Evolutionary conservation across 1,284 basidiomycete genomes (phyloP).

Genomic region (Coniophora puteana): DNA sequence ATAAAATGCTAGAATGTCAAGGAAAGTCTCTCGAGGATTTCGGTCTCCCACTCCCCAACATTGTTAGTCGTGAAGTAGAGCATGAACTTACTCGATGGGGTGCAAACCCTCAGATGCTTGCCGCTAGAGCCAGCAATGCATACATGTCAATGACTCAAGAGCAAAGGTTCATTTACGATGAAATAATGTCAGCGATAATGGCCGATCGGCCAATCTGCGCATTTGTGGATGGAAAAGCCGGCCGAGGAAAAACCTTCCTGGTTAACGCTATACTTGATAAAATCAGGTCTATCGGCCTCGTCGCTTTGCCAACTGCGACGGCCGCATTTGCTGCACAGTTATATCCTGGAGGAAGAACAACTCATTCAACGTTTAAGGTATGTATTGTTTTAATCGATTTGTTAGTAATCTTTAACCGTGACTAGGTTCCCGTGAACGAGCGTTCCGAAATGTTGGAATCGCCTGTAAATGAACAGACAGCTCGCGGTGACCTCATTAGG

Average conservation of each 20-base stretch:
- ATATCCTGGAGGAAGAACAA: slow-evolving; percentile 35
- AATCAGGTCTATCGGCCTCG: slow-evolving; percentile 21
- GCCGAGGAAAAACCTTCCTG: slow-evolving; percentile 37
- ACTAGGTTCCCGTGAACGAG: slow-evolving; percentile 34
- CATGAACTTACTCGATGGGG: slow-evolving; percentile 26
- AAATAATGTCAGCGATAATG: slow-evolving; percentile 21
- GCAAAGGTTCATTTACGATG: slow-evolving; percentile 25
- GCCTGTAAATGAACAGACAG: slow-evolving; percentile 20
- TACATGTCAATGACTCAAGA: slow-evolving; percentile 23
- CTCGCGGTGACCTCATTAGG: slow-evolving; percentile 29
- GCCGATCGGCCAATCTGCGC: slow-evolving; percentile 15
- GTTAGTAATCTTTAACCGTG: neutral
- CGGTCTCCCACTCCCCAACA: slow-evolving; percentile 26
- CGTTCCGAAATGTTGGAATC: slow-evolving; percentile 28
- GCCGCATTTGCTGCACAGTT: slow-evolving; percentile 8
- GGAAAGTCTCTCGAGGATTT: slow-evolving; percentile 15
- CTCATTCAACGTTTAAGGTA: slow-evolving; percentile 35
- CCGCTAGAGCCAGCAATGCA: slow-evolving; percentile 17
- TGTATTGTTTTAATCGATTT: neutral
- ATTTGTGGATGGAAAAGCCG: slow-evolving; percentile 38
- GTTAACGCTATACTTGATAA: slow-evolving; percentile 31
- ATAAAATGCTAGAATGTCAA: slow-evolving; percentile 12
- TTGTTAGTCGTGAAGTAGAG: slow-evolving; percentile 22
- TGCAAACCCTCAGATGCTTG: slow-evolving; percentile 10
- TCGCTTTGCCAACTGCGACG: slow-evolving; percentile 20